These are phyloP conservation scores for Apostasia shenzhenica DNA, from an alignment of 106 monocot species.

Conservation along the genomic window DNA sequence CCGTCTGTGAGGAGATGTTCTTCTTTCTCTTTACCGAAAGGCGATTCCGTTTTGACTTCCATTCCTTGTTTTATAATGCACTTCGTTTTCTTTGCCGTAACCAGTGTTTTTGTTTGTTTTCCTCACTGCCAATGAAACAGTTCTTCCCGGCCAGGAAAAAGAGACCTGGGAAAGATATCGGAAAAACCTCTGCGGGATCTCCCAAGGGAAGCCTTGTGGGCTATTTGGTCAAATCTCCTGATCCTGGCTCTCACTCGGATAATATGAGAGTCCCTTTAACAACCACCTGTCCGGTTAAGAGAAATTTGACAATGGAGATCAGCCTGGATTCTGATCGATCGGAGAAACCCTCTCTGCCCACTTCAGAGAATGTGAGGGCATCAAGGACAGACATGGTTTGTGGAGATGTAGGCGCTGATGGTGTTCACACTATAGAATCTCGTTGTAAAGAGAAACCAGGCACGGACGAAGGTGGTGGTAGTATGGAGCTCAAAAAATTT, in stretches of 20 bases:
- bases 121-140: conserved; percentile 13
- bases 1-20: neutral
- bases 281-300: conserved; percentile 16
- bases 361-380: neutral
- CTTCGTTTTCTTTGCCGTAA: neutral
- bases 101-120: too few species aligned
- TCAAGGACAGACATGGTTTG: neutral
- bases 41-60: neutral
- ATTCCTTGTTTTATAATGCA: neutral
- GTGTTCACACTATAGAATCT: neutral
- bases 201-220: conserved; percentile 51
- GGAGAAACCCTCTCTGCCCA: neutral
- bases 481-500: conserved; percentile 60
- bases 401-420: neutral
- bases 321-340: neutral
- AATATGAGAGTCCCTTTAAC: neutral
- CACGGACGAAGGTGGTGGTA: conserved; percentile 4
- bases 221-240: conserved; percentile 44
- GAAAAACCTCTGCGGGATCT: conserved; percentile 19
- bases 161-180: conserved; percentile 20
- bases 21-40: neutral
- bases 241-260: conserved; percentile 1
- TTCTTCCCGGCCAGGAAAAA: conserved; percentile 60
- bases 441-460: neutral
- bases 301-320: conserved; percentile 44